phyloP scores from a whole-genome alignment of 202 grass and related monocot genomes.

The Setaria italica region DNA sequence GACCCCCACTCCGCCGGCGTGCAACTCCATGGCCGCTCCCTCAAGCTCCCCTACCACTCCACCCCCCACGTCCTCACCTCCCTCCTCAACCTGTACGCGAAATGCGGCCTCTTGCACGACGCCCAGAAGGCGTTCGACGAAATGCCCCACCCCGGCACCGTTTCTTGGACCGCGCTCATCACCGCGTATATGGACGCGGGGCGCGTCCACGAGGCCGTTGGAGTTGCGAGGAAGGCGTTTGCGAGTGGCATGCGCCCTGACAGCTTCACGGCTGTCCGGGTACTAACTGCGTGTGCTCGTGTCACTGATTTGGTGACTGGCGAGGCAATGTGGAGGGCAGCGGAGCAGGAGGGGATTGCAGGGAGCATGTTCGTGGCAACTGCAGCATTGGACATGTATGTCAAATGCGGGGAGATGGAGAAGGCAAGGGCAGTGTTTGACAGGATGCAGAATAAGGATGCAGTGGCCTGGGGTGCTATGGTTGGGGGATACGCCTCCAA shows the following conservation, averaged over 20 bases:
- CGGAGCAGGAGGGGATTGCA: conserved; percentile 28
- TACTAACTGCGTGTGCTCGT: conserved; percentile 53
- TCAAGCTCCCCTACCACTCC: conserved; percentile 51
- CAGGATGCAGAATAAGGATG: conserved; percentile 53
- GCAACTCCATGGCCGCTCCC: conserved; percentile 47
- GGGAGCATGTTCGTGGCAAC: conserved; percentile 59
- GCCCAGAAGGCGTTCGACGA: conserved; percentile 65
- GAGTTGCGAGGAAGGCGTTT: conserved; percentile 35
- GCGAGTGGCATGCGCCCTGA: conserved; percentile 46
- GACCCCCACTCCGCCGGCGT: conserved; percentile 28
- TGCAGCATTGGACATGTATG: conserved; percentile 56
- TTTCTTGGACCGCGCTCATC: conserved; percentile 64
- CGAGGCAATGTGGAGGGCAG: conserved; percentile 48
- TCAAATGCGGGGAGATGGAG: conserved; percentile 65
- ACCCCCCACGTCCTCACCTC: conserved; percentile 67
- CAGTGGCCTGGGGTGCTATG: conserved; percentile 69
- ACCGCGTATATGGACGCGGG: conserved; percentile 55
- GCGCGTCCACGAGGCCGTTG: conserved; percentile 25
- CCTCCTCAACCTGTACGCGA: conserved; percentile 54
- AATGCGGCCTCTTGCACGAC: conserved; percentile 46
- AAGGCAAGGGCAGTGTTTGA: conserved; percentile 66
- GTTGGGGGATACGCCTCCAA: conserved; percentile 72
- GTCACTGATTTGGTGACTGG: conserved; percentile 48
- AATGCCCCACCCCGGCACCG: conserved; percentile 40
- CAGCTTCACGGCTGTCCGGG: conserved; percentile 49